phyloP scores from a whole-genome alignment of 2,329 filamentous ascomycete species.

The Neofusicoccum cordaticola region DNA sequence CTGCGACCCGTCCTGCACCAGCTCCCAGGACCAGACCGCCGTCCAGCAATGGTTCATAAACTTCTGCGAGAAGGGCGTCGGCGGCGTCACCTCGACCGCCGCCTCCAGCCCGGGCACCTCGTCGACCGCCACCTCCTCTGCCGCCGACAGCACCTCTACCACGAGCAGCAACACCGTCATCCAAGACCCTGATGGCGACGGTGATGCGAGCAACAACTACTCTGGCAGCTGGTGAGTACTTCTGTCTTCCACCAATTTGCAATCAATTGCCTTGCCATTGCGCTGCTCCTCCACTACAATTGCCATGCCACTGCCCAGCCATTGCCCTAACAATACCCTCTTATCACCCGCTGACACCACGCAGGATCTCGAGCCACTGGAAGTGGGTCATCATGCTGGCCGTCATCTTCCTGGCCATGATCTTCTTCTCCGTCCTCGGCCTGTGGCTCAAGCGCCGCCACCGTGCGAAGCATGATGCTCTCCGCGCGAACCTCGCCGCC shows the following conservation, averaged over 20 bases:
- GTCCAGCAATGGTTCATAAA: conserved; percentile 69
- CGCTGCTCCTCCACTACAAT: too few relatives aligned
- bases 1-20: conserved; percentile 60
- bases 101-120: conserved; percentile 24
- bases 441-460: conserved; percentile 72
- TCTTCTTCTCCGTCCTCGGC: conserved; percentile 54
- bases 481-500: conserved; percentile 23
- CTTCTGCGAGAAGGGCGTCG: conserved; percentile 52
- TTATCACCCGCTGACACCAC: neutral
- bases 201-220: conserved; percentile 23
- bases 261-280: too few relatives aligned
- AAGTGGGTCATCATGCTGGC: conserved; percentile 82
- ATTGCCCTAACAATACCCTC: too few relatives aligned
- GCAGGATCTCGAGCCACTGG: conserved; percentile 67
- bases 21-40: conserved; percentile 50
- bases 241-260: too few relatives aligned
- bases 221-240: conserved; percentile 22
- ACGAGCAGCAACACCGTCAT: conserved; percentile 25
- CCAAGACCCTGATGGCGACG: conserved; percentile 25
- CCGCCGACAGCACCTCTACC: neutral
- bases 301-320: too few relatives aligned
- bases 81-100: conserved; percentile 24
- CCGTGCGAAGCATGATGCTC: conserved; percentile 63
- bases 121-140: neutral
- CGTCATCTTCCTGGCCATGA: conserved; percentile 67